phyloP scores from a whole-genome alignment of 495 filamentous ascomycete genomes.

The Achaetomiella virescens region DNA sequence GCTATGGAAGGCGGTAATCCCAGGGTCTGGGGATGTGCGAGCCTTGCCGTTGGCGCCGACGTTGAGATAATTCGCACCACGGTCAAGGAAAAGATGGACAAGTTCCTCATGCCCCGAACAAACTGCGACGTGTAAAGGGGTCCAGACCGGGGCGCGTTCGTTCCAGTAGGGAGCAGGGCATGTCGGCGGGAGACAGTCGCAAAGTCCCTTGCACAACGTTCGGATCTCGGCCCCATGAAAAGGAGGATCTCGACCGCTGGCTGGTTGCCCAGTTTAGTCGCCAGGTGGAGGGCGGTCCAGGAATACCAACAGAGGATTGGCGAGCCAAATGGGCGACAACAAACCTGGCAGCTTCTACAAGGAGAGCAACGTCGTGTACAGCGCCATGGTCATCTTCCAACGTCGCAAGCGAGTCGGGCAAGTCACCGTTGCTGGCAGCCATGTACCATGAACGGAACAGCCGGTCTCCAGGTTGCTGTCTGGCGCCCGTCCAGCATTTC shows the following conservation, averaged over 20 bases:
- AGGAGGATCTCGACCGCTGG: background rate
- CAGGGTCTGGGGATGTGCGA: background rate
- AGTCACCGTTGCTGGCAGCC: background rate
- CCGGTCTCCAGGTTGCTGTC: background rate
- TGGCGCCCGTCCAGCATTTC: background rate
- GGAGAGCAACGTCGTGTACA: background rate
- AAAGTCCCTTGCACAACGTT: background rate
- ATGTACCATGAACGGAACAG: background rate
- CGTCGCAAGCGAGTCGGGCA: background rate
- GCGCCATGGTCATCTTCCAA: background rate
- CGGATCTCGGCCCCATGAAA: background rate
- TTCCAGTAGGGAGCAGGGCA: background rate
- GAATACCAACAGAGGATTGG: background rate
- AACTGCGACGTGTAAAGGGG: background rate
- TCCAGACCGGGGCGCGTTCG: background rate
- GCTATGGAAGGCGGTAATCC: background rate
- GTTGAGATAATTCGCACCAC: background rate
- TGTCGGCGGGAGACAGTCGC: background rate
- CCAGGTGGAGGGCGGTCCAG: slow-evolving; percentile 1
- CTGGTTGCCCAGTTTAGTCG: background rate
- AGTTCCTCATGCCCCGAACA: background rate
- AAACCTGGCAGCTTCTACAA: background rate
- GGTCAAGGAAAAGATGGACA: background rate
- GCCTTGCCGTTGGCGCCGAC: background rate
- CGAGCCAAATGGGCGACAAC: background rate